Base-by-base conservation (phyloP, 2,329 filamentous ascomycete genomes). In the Penicillium frequentans region DNA sequence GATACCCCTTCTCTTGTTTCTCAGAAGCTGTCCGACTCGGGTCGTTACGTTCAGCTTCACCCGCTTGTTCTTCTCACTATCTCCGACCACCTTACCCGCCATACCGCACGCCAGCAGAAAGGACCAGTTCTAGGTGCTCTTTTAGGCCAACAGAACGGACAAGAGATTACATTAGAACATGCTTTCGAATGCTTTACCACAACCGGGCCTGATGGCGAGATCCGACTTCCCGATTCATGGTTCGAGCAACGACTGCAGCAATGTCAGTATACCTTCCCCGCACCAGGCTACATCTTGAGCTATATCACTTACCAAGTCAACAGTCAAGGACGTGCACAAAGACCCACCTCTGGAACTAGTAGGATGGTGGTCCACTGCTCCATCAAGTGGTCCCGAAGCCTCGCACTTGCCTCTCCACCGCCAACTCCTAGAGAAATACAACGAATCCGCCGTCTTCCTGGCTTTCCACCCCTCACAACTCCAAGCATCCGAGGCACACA, bases 21-120 rank as follows among this genome's bases (percentile, higher is more conserved):
- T 6, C 82, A 81, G 56, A 89, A 86, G 75, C 82, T 86, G 5
- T 86, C 85, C 43, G 90, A 95, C 74, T 88, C 88, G 21, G 86
- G 86, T 50, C 85, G 96, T 45, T 88, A 91, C 63, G 86, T 92
- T 55, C 86, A 92, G 66, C 86, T 99, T 19, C 95, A 99, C 70
- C 95, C 95, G 26, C 87, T 99, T 49, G 93, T 96, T 52, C 89
- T 98, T 64, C 90, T 99, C 77, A 96, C 90, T 63, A 95, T 99
- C 68, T 96, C 93, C 66, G 95, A 99, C 76, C 96, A 96, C 74
- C 92, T 98, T 73, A 96, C 93, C 57, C 86, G 95, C 58, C 93
- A 96, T 75, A 90, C 88, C 1, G 83, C 96, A 55, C 86, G 95
- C 57, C 80, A 86, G 52, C 87, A 92, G 67, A 74, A 80, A 19